Base-by-base conservation (phyloP, 73 alveolate genomes). In the Halteria grandinella region DNA sequence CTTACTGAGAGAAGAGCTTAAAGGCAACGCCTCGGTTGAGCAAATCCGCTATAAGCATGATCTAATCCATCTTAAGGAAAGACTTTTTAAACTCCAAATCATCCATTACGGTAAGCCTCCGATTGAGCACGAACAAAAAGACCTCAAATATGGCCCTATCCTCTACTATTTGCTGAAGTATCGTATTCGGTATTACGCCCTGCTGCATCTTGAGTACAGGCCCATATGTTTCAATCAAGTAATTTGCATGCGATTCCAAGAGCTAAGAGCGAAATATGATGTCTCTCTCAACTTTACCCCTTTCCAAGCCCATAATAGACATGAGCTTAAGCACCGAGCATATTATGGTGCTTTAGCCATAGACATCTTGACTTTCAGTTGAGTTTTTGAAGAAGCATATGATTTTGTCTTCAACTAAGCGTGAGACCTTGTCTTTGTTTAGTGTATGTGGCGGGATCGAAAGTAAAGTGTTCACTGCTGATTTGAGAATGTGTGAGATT, bases 91-190 rank as follows among this genome's bases (percentile, higher is more conserved):
- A 73, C 27, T 73, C 86, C 12, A 55, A 55, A 31, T 73, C 86
- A 55, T 73, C 86, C 25, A 73, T 27, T 1, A 73, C 66, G 5
- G 55, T 55, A 12, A 73, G 40, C 28, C 76, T 62, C 44, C 41
- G 15, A 20, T 34, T 18, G 2, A 62, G 25, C 18, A 62, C 41
- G 24, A 20, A 24, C 29, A 36, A 21, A 24, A 62, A 62, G 36
- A 62, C 62, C 2, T 62, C 17, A 6, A 34, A 62, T 3, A 62
- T 3, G 6, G 36, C 78, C 24, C 12, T 6, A 39, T 62, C 57
- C 4, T 24, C 12, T 62, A 14, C 25, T 14, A 62, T 52, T 14
- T 62, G 40, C 15, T 62, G 62, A 12, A 62, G 12, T 12, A 62
- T 17, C 6, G 6, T 17, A 4, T 24, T 32, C 17, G 24, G 54